These are phyloP conservation scores for Luffa aegyptiaca DNA, from an alignment of 306 rosid genomes.

Conservation along the genomic window DNA sequence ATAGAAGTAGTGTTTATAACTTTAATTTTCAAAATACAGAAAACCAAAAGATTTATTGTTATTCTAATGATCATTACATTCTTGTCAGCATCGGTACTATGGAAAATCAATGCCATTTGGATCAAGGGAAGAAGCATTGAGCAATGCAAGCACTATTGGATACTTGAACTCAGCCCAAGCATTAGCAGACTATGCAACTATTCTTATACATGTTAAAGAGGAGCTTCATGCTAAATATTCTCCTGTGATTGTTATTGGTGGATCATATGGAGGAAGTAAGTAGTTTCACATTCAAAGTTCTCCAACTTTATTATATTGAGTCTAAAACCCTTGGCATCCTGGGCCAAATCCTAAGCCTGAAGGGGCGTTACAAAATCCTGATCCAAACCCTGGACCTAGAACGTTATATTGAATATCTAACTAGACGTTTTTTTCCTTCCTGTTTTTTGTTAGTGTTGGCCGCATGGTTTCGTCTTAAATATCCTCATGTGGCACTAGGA, in stretches of 20 bases:
- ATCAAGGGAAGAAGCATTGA: conserved; percentile 46
- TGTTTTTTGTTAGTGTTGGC: conserved; percentile 65
- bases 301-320: not conserved
- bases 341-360: too few relatives aligned
- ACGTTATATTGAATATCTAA: not conserved
- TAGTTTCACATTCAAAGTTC: not conserved
- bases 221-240: conserved; percentile 26
- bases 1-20: too few relatives aligned
- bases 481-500: conserved; percentile 64
- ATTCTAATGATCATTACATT: not conserved
- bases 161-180: conserved; percentile 82
- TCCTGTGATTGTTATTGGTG: conserved; percentile 58
- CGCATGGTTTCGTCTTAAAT: conserved; percentile 74
- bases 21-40: too few relatives aligned
- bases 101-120: conserved; percentile 64
- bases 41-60: not conserved
- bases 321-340: too few relatives aligned
- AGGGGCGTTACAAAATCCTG: too few relatives aligned
- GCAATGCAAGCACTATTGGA: conserved; percentile 44
- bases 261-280: conserved; percentile 84
- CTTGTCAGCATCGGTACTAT: conserved; percentile 53
- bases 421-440: not conserved
- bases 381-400: too few relatives aligned
- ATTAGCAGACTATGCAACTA: conserved; percentile 53
- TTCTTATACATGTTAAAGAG: conserved; percentile 40